A percentile compares a stretch with the other conserved stretches of the same genome.
Evolutionary conservation across 1,284 basidiomycete genomes (phyloP).

Genomic region (Ceratobasidium sp.): DNA sequence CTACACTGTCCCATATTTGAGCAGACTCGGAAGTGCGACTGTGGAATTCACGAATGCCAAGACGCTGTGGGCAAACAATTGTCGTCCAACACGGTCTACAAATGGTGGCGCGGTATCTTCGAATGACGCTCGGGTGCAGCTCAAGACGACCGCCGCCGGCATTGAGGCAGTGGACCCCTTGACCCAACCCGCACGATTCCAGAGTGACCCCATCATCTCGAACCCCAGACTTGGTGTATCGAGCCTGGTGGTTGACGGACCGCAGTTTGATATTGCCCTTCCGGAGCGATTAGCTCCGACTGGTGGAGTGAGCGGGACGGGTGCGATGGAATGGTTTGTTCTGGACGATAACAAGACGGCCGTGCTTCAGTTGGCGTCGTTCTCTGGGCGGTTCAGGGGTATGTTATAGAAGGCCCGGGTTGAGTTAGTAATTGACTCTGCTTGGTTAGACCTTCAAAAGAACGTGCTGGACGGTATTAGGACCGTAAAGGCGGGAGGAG

Average conservation of each 20-base stretch:
- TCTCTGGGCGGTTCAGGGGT: constrained; percentile 52
- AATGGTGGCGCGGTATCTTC: constrained; percentile 58
- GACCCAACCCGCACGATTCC: constrained; percentile 47
- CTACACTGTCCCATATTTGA: constrained; percentile 62
- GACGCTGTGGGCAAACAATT: constrained; percentile 62
- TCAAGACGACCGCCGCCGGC: constrained; percentile 37
- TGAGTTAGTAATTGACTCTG: constrained; percentile 17
- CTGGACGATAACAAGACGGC: constrained; percentile 61
- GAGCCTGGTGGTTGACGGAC: constrained; percentile 58
- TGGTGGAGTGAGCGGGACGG: constrained; percentile 44
- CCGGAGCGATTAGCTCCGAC: constrained; percentile 56
- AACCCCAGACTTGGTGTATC: constrained; percentile 53
- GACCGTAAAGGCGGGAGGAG: constrained; percentile 58
- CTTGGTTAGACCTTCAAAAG: constrained; percentile 44
- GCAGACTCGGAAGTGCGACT: constrained; percentile 55
- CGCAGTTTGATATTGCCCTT: constrained; percentile 58
- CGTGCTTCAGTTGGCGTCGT: constrained; percentile 66
- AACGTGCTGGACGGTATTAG: constrained; percentile 59
- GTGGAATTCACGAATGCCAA: constrained; percentile 59
- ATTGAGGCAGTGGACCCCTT: constrained; percentile 14
- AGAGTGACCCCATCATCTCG: constrained; percentile 56
- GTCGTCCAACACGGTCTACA: constrained; percentile 56
- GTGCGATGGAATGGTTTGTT: constrained; percentile 62
- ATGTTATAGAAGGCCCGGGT: constrained; percentile 51
- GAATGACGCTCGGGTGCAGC: neutral